Evolutionary conservation across 768 basidiomycete genomes (phyloP).

Genomic region (Lactarius tabidus): DNA sequence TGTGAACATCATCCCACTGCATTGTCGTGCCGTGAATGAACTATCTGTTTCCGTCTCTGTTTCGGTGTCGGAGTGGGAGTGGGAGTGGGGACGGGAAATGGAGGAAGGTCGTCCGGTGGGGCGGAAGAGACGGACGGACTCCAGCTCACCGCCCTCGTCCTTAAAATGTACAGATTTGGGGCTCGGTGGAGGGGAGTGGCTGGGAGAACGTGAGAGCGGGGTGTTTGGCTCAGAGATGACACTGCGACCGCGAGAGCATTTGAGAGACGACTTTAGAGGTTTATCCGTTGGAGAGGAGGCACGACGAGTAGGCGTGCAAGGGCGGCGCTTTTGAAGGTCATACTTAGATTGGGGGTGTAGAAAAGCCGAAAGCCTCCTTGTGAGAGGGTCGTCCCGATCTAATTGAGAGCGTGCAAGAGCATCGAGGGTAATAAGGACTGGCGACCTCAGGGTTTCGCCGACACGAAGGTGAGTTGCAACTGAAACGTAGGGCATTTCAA

Average conservation of each 20-base stretch:
- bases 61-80: slow-evolving; percentile 12
- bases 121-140: slow-evolving; percentile 6
- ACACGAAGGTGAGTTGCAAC: not conserved
- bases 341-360: not conserved
- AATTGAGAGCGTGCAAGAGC: not conserved
- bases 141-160: not conserved
- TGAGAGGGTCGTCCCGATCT: not conserved
- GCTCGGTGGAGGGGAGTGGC: not conserved
- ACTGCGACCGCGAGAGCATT: not conserved
- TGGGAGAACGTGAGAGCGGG: not conserved
- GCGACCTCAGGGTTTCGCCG: not conserved
- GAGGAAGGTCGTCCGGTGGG: slow-evolving; percentile 6
- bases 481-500: slow-evolving; percentile 16
- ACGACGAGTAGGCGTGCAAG: not conserved
- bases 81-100: not conserved
- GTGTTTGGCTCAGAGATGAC: too few relatives aligned
- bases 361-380: not conserved
- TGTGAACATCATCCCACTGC: too few relatives aligned
- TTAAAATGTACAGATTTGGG: slow-evolving; percentile 9
- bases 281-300: not conserved
- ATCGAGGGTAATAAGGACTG: not conserved
- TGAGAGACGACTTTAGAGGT: slow-evolving; percentile 10
- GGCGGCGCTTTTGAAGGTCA: not conserved
- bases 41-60: not conserved
- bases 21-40: not conserved